phyloP scores from a whole-genome alignment of 306 rosid genomes.

The Trichosanthes cucumerina region DNA sequence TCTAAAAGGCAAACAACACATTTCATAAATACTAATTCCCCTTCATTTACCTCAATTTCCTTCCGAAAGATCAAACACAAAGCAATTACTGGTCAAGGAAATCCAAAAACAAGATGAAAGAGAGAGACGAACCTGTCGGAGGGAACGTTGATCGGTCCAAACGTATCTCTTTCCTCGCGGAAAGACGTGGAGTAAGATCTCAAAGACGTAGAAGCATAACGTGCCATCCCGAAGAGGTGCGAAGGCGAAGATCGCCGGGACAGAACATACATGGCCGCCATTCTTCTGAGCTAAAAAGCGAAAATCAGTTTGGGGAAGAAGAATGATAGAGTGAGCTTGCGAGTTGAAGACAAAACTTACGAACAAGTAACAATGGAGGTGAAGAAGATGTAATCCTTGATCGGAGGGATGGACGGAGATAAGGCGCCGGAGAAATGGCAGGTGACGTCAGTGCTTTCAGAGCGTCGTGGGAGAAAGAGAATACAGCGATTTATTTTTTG shows the following conservation, averaged over 20 bases:
- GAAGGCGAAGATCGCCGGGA: conserved; percentile 55
- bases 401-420: neutral
- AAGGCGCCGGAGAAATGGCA: conserved; percentile 1
- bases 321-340: neutral
- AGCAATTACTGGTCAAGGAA: neutral
- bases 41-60: neutral
- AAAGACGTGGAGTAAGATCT: conserved; percentile 59
- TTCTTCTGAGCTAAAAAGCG: conserved; percentile 5
- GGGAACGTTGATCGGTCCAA: conserved; percentile 92
- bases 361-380: neutral
- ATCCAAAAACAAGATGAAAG: neutral
- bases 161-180: conserved; percentile 86
- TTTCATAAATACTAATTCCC: neutral
- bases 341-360: neutral
- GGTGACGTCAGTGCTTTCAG: neutral
- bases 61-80: neutral
- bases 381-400: neutral
- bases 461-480: neutral
- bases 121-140: conserved; percentile 57
- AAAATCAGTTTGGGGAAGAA: neutral
- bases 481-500: neutral
- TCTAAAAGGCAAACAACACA: conserved; percentile 22
- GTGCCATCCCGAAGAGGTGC: conserved; percentile 25
- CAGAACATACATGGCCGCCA: conserved; percentile 39
- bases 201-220: conserved; percentile 27